phyloP scores from a whole-genome alignment of 352 stramenopile genomes.

The Aphanomyces euteiches region DNA sequence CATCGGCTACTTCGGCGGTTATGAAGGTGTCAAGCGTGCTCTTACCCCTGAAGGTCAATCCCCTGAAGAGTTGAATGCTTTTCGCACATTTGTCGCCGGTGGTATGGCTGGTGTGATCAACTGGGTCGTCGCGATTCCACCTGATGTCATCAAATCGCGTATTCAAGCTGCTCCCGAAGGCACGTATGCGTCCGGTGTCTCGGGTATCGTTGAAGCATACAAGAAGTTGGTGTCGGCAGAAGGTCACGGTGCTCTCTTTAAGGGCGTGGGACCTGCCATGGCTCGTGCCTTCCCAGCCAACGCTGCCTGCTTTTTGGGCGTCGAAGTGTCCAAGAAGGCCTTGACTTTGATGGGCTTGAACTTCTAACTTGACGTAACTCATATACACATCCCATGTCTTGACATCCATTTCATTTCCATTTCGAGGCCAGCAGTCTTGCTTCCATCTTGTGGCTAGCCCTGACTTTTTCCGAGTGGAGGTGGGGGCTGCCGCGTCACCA shows the following conservation, averaged over 20 bases:
- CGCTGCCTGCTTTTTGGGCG: constrained; percentile 92
- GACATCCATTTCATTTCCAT: too few relatives aligned
- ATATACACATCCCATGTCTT: too few relatives aligned
- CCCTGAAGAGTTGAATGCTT: constrained; percentile 77
- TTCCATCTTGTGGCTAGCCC: too few relatives aligned
- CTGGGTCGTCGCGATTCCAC: constrained; percentile 93
- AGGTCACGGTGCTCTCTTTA: constrained; percentile 90
- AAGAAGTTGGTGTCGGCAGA: constrained; percentile 93
- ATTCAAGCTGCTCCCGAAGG: constrained; percentile 95
- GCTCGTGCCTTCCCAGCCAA: constrained; percentile 92
- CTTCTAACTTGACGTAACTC: constrained; percentile 31
- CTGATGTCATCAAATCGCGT: constrained; percentile 95
- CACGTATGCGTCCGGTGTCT: constrained; percentile 79
- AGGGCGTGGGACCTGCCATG: constrained; percentile 92
- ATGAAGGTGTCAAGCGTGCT: constrained; percentile 88
- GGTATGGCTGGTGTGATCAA: constrained; percentile 93
- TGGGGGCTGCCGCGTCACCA: too few relatives aligned
- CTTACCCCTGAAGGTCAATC: constrained; percentile 80
- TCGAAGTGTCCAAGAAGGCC: constrained; percentile 86
- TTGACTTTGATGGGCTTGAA: constrained; percentile 70
- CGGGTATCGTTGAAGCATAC: constrained; percentile 83
- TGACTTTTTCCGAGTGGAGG: too few relatives aligned
- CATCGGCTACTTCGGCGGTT: constrained; percentile 93
- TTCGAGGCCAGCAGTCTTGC: too few relatives aligned
- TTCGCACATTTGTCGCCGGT: constrained; percentile 90